These are phyloP conservation scores for Huiozyma naganishii DNA, from an alignment of 805 yeast genomes.

Conservation along the genomic window DNA sequence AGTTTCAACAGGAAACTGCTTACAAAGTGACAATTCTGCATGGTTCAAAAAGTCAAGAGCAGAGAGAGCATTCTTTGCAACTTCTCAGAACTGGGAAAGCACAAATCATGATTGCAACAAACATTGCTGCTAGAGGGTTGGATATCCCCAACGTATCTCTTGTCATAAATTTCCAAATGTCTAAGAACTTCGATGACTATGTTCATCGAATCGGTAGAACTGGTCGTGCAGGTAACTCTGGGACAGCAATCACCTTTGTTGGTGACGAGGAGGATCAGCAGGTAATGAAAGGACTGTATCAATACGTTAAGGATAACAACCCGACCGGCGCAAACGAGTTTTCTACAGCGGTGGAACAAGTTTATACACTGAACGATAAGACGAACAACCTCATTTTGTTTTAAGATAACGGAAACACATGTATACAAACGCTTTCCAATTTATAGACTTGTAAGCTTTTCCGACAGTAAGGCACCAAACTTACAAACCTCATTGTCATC, in stretches of 20 bases:
- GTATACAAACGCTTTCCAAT: too few relatives aligned
- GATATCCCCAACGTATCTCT: slow-evolving; percentile 81
- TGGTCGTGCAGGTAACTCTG: slow-evolving; percentile 83
- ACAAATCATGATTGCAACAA: slow-evolving; percentile 76
- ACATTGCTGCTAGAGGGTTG: slow-evolving; percentile 92
- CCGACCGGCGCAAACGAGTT: slow-evolving; percentile 12
- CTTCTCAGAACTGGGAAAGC: slow-evolving; percentile 45
- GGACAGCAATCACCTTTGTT: slow-evolving; percentile 66
- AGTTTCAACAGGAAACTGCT: slow-evolving; percentile 34
- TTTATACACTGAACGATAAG: slow-evolving; percentile 11
- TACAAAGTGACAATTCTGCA: slow-evolving; percentile 56
- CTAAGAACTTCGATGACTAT: slow-evolving; percentile 67
- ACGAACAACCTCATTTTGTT: background rate
- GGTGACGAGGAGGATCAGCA: slow-evolving; percentile 43
- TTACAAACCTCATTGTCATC: slow-evolving; percentile 10
- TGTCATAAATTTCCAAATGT: slow-evolving; percentile 81
- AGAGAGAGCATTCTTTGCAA: slow-evolving; percentile 67
- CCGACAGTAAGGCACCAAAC: slow-evolving; percentile 6
- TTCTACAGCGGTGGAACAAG: slow-evolving; percentile 2
- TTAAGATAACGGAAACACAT: background rate
- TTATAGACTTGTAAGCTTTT: background rate
- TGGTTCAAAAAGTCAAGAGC: slow-evolving; percentile 78
- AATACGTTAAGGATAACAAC: slow-evolving; percentile 30
- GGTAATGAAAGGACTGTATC: slow-evolving; percentile 34
- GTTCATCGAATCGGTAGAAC: slow-evolving; percentile 94